Evolutionary conservation across 2,329 filamentous ascomycete genomes (phyloP).

Genomic region (Sclerotinia sclerotiorum): DNA sequence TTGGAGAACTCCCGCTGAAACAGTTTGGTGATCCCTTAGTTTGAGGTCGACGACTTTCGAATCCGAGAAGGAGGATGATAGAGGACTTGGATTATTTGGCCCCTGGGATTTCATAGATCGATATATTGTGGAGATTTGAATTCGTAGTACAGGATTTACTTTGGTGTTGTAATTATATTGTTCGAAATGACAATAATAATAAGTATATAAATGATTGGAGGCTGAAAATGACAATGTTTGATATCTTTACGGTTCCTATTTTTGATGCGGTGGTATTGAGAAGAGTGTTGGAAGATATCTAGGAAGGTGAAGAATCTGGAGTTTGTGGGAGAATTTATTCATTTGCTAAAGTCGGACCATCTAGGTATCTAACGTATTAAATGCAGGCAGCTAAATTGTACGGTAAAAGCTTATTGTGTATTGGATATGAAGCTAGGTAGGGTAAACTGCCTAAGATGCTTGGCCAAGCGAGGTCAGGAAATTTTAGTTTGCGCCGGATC

Average conservation of each 20-base stretch:
- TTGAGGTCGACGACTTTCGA: background rate
- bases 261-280: background rate
- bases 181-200: background rate
- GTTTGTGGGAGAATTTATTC: background rate
- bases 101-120: background rate
- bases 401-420: background rate
- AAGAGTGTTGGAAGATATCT: background rate
- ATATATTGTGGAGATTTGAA: background rate
- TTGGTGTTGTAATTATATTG: background rate
- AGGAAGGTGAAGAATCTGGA: background rate
- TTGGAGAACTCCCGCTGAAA: background rate
- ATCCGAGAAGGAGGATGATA: background rate
- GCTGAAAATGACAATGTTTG: fast-evolving
- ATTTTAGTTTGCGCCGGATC: background rate
- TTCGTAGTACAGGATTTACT: background rate
- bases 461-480: background rate
- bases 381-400: background rate
- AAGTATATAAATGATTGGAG: background rate
- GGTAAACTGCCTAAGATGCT: background rate
- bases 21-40: background rate
- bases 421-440: background rate
- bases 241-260: background rate
- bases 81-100: background rate
- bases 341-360: background rate
- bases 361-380: no score